Percentiles rank a stretch among this genome's conserved stretches.
phyloP scores from a whole-genome alignment of 164 flowering plant genomes.

The Pachysandra terminalis region DNA sequence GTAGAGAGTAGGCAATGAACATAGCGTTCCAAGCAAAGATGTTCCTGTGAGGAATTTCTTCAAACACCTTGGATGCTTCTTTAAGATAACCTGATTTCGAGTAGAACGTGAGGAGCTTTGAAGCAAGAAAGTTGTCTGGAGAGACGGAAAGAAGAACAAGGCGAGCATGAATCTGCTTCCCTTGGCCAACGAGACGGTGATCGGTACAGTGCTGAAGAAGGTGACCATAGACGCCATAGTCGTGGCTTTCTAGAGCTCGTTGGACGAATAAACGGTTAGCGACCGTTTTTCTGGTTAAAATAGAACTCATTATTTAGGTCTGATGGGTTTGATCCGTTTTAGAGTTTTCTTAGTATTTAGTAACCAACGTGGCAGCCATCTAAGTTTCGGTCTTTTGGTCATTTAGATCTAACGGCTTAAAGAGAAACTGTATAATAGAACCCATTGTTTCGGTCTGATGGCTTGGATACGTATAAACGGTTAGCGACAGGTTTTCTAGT shows the following conservation, averaged over 20 bases:
- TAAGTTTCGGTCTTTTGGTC: too few relatives aligned
- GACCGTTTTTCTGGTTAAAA: conserved; percentile 5
- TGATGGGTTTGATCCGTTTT: too few relatives aligned
- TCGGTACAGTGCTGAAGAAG: conserved; percentile 51
- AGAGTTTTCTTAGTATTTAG: too few relatives aligned
- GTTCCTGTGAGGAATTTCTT: conserved; percentile 44
- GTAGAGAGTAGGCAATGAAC: conserved; percentile 46
- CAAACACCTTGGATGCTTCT: conserved; percentile 61
- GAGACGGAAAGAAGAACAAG: conserved; percentile 36
- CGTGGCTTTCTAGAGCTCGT: conserved; percentile 21
- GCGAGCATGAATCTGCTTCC: conserved; percentile 61
- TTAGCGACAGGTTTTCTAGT: too few relatives aligned
- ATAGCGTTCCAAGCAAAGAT: conserved; percentile 62
- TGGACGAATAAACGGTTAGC: conserved; percentile 11
- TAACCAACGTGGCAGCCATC: too few relatives aligned
- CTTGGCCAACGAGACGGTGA: conserved; percentile 39
- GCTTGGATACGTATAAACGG: too few relatives aligned
- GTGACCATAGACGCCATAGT: conserved; percentile 40
- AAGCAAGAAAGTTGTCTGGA: conserved; percentile 62
- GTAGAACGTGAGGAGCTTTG: conserved; percentile 58
- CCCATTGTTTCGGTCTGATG: too few relatives aligned
- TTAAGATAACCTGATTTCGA: conserved; percentile 27
- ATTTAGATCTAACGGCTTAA: too few relatives aligned
- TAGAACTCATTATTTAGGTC: too few relatives aligned
- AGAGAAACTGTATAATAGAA: too few relatives aligned